These are phyloP conservation scores for Fusarium avenaceum DNA, from an alignment of 2,329 filamentous ascomycete species.

Conservation along the genomic window DNA sequence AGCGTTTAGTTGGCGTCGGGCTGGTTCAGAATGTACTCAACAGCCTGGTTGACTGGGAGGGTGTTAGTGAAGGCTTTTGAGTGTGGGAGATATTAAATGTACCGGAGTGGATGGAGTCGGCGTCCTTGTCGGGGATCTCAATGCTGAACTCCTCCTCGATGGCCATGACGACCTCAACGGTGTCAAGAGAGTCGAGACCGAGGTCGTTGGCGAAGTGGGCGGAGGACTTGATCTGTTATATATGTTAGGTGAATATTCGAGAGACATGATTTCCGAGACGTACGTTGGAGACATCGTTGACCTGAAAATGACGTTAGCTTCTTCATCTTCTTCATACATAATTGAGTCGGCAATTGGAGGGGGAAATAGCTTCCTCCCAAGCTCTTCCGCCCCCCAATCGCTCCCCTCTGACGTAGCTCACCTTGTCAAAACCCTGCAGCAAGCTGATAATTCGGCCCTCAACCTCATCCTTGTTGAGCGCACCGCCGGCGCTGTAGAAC, in stretches of 20 bases:
- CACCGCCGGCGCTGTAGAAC: conserved; percentile 87
- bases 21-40: conserved; percentile 93
- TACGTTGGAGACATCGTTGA: conserved; percentile 76
- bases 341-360: conserved; percentile 8
- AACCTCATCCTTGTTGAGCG: conserved; percentile 85
- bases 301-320: conserved; percentile 63
- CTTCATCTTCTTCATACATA: conserved; percentile 5
- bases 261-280: conserved; percentile 46
- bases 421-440: conserved; percentile 96
- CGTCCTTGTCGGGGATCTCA: conserved; percentile 98
- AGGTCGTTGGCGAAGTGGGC: conserved; percentile 98
- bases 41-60: conserved; percentile 85
- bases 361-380: conserved; percentile 5
- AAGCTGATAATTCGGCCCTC: conserved; percentile 93
- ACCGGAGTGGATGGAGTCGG: conserved; percentile 94
- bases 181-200: conserved; percentile 87
- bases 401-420: conserved; percentile 34
- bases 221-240: conserved; percentile 77
- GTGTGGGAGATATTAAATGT: conserved; percentile 55
- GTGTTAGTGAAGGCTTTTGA: not conserved
- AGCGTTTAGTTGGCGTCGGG: conserved; percentile 81
- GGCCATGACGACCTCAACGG: conserved; percentile 99
- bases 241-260: conserved; percentile 26
- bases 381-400: conserved; percentile 7
- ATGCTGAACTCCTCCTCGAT: conserved; percentile 96